Percentiles rank a stretch among this genome's conserved stretches.
These are phyloP conservation scores for Magnolia sinica DNA, from an alignment of 164 flowering plant genomes.

Conservation along the genomic window DNA sequence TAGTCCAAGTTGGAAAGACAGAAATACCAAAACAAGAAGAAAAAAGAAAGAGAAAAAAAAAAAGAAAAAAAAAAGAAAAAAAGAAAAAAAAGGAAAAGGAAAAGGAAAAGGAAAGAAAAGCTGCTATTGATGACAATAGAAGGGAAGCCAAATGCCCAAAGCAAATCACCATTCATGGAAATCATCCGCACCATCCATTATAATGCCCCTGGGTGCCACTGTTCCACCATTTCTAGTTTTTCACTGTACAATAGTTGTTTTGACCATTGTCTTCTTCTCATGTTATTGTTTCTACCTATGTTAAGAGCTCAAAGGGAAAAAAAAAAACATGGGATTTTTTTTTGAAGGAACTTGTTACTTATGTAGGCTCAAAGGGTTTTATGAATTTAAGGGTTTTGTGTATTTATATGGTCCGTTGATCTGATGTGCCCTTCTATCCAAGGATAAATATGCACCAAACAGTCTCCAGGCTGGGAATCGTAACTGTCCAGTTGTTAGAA, in stretches of 20 bases:
- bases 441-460: too few species aligned
- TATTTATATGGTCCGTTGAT: not conserved
- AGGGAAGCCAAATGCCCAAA: constrained; percentile 33
- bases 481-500: too few species aligned
- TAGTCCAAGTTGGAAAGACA: constrained; percentile 35
- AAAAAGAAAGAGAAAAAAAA: constrained; percentile 6
- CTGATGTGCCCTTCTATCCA: not conserved
- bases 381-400: not conserved
- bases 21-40: constrained; percentile 15
- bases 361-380: not conserved
- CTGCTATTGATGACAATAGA: constrained; percentile 48
- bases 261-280: too few species aligned
- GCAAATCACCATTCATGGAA: constrained; percentile 44
- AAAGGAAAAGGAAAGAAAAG: constrained; percentile 18
- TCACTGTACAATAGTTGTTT: too few species aligned
- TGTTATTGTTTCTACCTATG: constrained; percentile 8
- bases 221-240: constrained; percentile 16
- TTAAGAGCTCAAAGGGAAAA: too few species aligned
- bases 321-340: constrained; percentile 29
- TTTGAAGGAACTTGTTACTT: constrained; percentile 27
- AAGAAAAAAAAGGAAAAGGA: constrained; percentile 10
- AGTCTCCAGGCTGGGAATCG: too few species aligned
- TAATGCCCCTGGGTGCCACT: constrained; percentile 17
- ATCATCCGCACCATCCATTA: constrained; percentile 43
- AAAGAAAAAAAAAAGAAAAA: constrained; percentile 14